Evolutionary conservation across 345 rosid species (phyloP), one percentile per base, ranked within the genome.

Genomic region (Boechera retrofracta): DNA sequence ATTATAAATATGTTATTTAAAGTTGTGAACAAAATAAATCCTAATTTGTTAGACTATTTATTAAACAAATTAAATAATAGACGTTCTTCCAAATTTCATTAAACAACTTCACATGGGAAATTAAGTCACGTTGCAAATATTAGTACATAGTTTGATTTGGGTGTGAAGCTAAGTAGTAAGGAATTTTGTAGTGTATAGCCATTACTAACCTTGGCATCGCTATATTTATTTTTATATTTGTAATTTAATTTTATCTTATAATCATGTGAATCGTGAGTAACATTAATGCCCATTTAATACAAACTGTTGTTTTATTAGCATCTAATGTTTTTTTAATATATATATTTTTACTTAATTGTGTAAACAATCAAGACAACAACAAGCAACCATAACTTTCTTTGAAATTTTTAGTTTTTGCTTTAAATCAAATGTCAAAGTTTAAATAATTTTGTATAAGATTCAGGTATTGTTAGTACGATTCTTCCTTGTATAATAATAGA

Each of bases 41-140:
- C 18, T 56, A 69, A 69, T 54, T 67, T 21, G 38, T 67, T 18
- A 13, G 5, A 38, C 36, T 63, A 53, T 52, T 64, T 41, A 7
- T 53, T 41, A 7, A 55, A 74, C 61, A 41, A 35, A 53, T 65
- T 18, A 54, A 74, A 31, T 53, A 74, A 64, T 42, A 65, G 56
- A 74, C 65, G 72, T 67, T 74, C 53, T 74, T 74, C 78, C 75
- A 71, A 74, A 66, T 41, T 39, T 39, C 78, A 74, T 74, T 74
- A 28, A 74, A 74, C 65, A 74, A 54, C 66, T 44, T 74, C 78
- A 74, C 78, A 74, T 65, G 78, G 72, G 78, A 56, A 65, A 71
- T 48, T 71, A 59, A 56, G 74, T 47, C 67, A 59, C 67, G 54
- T 48, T 60, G 36, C 67, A 47, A 58, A 71, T 71, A 71, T 33